These are phyloP conservation scores for Mortierella hygrophila DNA, from an alignment of 192 early-diverging fungal species.

Conservation along the genomic window DNA sequence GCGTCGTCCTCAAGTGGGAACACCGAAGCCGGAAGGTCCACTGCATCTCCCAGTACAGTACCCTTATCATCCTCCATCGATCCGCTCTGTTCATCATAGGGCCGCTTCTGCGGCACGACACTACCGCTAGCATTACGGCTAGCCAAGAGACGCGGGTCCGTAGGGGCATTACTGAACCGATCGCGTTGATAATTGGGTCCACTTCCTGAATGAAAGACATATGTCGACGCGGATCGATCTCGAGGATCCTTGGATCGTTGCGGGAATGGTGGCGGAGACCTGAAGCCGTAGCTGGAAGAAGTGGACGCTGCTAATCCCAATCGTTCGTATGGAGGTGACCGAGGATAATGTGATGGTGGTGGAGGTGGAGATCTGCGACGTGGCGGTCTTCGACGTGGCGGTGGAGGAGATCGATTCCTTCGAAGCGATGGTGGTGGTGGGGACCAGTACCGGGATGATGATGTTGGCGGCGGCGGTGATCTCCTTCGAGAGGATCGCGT, in stretches of 20 bases:
- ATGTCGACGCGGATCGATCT: not conserved
- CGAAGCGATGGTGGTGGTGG: not conserved
- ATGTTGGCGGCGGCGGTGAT: not conserved
- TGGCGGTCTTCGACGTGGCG: not conserved
- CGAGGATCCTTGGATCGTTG: slow-evolving; percentile 3
- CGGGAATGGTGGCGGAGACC: not conserved
- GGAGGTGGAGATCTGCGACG: not conserved
- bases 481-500: not conserved
- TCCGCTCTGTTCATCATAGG: not conserved
- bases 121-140: not conserved
- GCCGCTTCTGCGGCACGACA: not conserved
- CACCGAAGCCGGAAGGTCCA: not conserved
- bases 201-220: not conserved
- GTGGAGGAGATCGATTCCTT: not conserved
- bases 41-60: not conserved
- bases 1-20: not conserved
- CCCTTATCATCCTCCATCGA: not conserved
- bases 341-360: not conserved
- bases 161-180: not conserved
- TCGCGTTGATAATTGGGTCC: not conserved
- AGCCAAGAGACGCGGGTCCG: not conserved
- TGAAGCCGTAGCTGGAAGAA: not conserved
- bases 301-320: not conserved
- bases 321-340: not conserved
- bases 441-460: not conserved